phyloP scores from a whole-genome alignment of 352 stramenopile genomes.

The Phytophthora hybrid region DNA sequence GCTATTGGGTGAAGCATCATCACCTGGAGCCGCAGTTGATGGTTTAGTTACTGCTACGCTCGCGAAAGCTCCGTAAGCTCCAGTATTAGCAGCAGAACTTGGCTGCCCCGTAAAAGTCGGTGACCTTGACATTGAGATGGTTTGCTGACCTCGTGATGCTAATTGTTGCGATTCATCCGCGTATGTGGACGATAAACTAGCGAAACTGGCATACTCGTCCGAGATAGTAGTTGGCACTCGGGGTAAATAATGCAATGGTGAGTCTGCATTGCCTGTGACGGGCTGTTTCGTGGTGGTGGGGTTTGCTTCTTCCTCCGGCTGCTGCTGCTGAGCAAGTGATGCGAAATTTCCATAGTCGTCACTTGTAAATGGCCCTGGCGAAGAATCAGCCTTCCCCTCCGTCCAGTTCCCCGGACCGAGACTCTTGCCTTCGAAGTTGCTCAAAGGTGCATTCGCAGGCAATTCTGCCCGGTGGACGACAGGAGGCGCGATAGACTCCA shows the following conservation, averaged over 20 bases:
- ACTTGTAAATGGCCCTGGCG: slow-evolving; percentile 9
- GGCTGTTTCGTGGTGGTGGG: not conserved
- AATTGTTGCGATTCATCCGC: slow-evolving; percentile 33
- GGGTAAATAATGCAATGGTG: not conserved
- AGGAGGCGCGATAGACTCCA: slow-evolving; percentile 47
- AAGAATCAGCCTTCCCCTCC: not conserved
- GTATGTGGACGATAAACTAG: slow-evolving; percentile 34
- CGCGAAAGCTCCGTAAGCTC: slow-evolving; percentile 43
- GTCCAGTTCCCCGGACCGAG: not conserved
- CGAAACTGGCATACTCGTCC: slow-evolving; percentile 40
- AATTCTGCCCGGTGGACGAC: slow-evolving; percentile 25
- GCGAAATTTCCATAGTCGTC: slow-evolving; percentile 62
- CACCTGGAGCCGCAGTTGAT: not conserved
- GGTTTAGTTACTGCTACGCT: slow-evolving; percentile 39
- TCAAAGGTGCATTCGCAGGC: not conserved
- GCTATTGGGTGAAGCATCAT: not conserved
- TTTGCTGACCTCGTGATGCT: slow-evolving; percentile 22
- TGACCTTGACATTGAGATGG: slow-evolving; percentile 30
- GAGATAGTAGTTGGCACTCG: not conserved
- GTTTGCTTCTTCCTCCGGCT: slow-evolving; percentile 27
- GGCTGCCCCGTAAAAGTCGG: slow-evolving; percentile 11
- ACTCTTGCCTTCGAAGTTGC: slow-evolving; percentile 12
- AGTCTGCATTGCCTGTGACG: not conserved
- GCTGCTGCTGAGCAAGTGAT: slow-evolving; percentile 33
- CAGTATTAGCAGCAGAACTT: slow-evolving; percentile 18